Evolutionary conservation across 495 filamentous ascomycete genomes (phyloP), one percentile per base, ranked within the genome.

Genomic region (Xylaria intraflava): DNA sequence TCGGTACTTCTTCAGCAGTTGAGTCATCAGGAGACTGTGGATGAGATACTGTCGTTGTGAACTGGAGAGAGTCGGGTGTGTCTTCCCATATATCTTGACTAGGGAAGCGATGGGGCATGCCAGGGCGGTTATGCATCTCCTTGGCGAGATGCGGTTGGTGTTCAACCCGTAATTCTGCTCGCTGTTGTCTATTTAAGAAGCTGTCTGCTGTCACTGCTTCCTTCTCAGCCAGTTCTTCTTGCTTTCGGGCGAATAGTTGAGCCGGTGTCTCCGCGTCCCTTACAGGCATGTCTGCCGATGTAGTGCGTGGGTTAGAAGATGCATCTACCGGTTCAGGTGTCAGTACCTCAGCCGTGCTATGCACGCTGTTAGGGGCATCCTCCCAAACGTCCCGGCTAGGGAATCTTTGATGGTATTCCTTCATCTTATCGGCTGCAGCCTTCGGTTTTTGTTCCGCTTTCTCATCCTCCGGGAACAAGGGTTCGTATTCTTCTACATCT

Each of bases 1-100:
- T 65, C n/a, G 59, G 51, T 10, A 51, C 65, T 6, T 60, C 57
- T 7, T 68, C 65, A 19, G 48, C 50, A 23, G 62, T 44, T 33
- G 71, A 62, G 16, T 79, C 73, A 4, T 78, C 75, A 12, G 76
- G 69, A 11, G 71, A 62, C 36, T 89, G 83, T n/a, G 80, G 80
- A 11, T 65, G 68, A 43, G 78, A 81, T 22, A 97, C 84, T 3
- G 87, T 92, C 10, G 93, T 90, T 54, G 86, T 82, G 24, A 94
- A 78, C 49, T 86, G 78, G 41, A 88, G 79, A 60, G 86, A 90
- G 57, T 93, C 88, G 3, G 93, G 92, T 0, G 82, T 82, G 65
- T 99, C 93, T 72, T 99, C 93, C 93, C 93, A 99, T 40, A 97
- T 86, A 70, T 99, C 93, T 31, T 82, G 83, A 65, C 91, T 96